Percentiles rank a stretch among this genome's conserved stretches.
Evolutionary conservation across 148 eudicot species (phyloP).

Genomic region (Fagopyrum homotropicum): DNA sequence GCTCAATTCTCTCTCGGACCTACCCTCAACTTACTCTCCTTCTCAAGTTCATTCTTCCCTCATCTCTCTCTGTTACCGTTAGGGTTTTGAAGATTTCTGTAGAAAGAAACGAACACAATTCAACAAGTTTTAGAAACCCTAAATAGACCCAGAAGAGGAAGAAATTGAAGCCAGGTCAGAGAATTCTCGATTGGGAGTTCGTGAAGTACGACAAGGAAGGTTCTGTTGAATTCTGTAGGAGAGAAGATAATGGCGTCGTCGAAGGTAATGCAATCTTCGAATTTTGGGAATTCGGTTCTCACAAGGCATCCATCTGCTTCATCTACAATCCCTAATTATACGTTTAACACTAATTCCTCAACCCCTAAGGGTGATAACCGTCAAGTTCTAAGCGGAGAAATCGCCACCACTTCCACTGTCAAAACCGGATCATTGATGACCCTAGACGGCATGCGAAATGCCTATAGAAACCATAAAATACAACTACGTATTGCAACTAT

Average conservation of each 20-base stretch:
- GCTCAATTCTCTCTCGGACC: not conserved
- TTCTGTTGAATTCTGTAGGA: not conserved
- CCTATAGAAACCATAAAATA: no score
- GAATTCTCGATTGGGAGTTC: not conserved
- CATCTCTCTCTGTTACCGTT: not conserved
- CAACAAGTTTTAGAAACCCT: not conserved
- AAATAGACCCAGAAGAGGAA: no score
- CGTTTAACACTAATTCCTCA: slow-evolving; percentile 11
- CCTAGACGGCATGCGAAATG: slow-evolving; percentile 23
- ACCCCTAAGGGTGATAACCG: not conserved
- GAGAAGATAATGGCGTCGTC: slow-evolving; percentile 42
- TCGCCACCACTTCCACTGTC: not conserved
- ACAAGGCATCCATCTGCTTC: slow-evolving; percentile 13
- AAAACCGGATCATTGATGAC: slow-evolving; percentile 12
- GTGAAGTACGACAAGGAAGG: not conserved
- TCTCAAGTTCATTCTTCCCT: not conserved
- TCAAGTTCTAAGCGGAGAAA: not conserved
- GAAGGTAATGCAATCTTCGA: slow-evolving; percentile 40
- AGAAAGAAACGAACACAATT: not conserved
- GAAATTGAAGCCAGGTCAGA: not conserved
- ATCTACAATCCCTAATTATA: slow-evolving; percentile 14
- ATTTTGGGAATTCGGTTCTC: slow-evolving; percentile 41
- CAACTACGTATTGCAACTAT: no score
- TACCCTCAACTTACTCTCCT: not conserved
- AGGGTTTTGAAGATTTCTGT: not conserved